phyloP scores from a whole-genome alignment of 768 basidiomycete species.

The Hortiboletus campestris region DNA sequence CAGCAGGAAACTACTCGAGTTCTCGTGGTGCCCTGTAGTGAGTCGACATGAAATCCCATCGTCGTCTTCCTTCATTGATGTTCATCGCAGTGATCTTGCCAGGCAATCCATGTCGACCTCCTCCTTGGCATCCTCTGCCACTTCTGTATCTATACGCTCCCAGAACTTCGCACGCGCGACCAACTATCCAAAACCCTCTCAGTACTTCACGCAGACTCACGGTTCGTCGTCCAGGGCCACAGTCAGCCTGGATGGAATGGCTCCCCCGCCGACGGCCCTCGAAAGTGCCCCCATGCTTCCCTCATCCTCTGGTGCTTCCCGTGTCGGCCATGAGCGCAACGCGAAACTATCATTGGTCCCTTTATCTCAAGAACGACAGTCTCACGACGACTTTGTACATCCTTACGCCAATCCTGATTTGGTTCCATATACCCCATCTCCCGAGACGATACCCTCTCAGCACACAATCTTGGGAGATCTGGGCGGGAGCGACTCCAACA shows the following conservation, averaged over 20 bases:
- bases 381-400: slow-evolving; percentile 46
- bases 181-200: slow-evolving; percentile 7
- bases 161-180: slow-evolving; percentile 40
- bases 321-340: slow-evolving; percentile 8
- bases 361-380: slow-evolving; percentile 36
- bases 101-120: slow-evolving; percentile 60
- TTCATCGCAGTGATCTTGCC: slow-evolving; percentile 47
- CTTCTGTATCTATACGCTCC: slow-evolving; percentile 27
- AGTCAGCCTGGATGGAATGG: slow-evolving; percentile 8
- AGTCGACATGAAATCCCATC: slow-evolving; percentile 26
- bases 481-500: slow-evolving; percentile 48
- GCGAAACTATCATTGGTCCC: slow-evolving; percentile 20
- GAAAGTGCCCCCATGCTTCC: slow-evolving; percentile 2
- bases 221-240: slow-evolving; percentile 7
- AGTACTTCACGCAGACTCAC: slow-evolving; percentile 5
- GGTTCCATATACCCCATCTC: slow-evolving; percentile 37
- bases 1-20: slow-evolving; percentile 48
- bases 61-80: neutral
- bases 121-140: slow-evolving; percentile 39
- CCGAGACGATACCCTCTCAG: slow-evolving; percentile 27
- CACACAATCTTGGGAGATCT: slow-evolving; percentile 34
- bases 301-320: slow-evolving; percentile 14
- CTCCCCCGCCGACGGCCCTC: neutral
- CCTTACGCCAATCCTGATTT: slow-evolving; percentile 83
- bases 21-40: slow-evolving; percentile 60